Evolutionary conservation across 306 rosid species (phyloP).

Genomic region (Glycine tomentella): DNA sequence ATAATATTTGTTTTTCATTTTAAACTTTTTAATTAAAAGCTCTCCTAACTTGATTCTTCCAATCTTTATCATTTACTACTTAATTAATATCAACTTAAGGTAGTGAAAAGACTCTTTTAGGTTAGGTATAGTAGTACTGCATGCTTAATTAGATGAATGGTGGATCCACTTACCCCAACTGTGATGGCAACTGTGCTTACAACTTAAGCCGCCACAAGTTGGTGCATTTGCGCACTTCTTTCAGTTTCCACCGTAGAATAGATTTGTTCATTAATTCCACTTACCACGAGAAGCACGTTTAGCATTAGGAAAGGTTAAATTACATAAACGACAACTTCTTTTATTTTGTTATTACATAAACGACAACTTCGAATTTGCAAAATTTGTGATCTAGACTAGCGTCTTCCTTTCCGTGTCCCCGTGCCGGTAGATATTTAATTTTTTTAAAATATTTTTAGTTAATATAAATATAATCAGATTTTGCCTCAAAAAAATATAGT

Average conservation of each 20-base stretch:
- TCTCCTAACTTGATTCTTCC: conserved; percentile 6
- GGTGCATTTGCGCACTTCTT: neutral
- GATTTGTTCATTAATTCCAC: conserved; percentile 28
- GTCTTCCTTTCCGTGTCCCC: neutral
- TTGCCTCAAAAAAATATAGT: too few species aligned
- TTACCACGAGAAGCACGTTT: conserved; percentile 39
- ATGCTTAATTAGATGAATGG: too few species aligned
- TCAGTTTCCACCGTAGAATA: neutral
- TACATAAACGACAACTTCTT: conserved; percentile 1
- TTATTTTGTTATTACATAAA: neutral
- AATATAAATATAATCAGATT: too few species aligned
- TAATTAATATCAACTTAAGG: neutral
- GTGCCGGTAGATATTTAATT: neutral
- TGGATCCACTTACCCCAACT: too few species aligned
- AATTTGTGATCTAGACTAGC: neutral
- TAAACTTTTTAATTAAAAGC: neutral
- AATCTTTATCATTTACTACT: neutral
- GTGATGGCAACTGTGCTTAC: neutral
- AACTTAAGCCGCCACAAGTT: neutral
- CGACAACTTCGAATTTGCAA: conserved; percentile 1
- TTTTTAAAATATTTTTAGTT: neutral
- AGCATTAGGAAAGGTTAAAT: neutral
- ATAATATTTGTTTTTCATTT: neutral
- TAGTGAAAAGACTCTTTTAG: neutral
- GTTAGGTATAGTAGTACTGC: neutral